Conservation (phyloP, 2,329 filamentous ascomycete genomes). For the Trichoderma endophyticum region DNA sequence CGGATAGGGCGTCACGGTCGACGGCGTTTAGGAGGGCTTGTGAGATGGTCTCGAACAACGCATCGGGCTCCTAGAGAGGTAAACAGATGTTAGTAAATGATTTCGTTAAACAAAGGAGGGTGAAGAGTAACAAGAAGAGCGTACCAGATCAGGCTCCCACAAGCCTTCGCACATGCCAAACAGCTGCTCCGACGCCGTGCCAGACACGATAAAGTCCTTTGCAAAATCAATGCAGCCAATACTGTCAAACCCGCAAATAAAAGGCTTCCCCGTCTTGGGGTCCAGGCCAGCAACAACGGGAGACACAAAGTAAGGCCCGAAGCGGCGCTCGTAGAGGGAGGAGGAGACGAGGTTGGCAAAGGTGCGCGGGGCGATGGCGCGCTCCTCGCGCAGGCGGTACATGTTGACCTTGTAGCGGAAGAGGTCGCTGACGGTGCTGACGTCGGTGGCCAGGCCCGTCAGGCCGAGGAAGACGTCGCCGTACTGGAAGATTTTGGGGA, state of each 20-base stretch:
- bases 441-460: conserved; percentile 93
- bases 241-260: conserved; percentile 98
- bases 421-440: conserved; percentile 89
- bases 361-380: conserved; percentile 88
- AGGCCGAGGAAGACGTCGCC: conserved; percentile 93
- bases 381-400: conserved; percentile 98
- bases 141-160: conserved; percentile 95
- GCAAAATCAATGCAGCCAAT: conserved; percentile 99
- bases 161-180: conserved; percentile 98
- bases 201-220: conserved; percentile 98
- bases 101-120: not conserved
- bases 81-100: not conserved
- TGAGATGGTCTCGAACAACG: conserved; percentile 97
- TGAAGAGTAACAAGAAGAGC: conserved; percentile 29
- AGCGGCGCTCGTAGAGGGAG: conserved; percentile 89
- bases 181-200: conserved; percentile 93
- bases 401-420: conserved; percentile 99
- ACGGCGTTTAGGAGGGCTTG: conserved; percentile 94
- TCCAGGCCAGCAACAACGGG: conserved; percentile 95
- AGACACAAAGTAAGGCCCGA: conserved; percentile 94
- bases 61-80: conserved; percentile 70
- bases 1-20: conserved; percentile 92
- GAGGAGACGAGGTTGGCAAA: conserved; percentile 94
- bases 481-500: conserved; percentile 99
- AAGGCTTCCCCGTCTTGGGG: conserved; percentile 88